Evolutionary conservation across 2,329 filamentous ascomycete species (phyloP).

Genomic region (Ophiocordyceps australis): DNA sequence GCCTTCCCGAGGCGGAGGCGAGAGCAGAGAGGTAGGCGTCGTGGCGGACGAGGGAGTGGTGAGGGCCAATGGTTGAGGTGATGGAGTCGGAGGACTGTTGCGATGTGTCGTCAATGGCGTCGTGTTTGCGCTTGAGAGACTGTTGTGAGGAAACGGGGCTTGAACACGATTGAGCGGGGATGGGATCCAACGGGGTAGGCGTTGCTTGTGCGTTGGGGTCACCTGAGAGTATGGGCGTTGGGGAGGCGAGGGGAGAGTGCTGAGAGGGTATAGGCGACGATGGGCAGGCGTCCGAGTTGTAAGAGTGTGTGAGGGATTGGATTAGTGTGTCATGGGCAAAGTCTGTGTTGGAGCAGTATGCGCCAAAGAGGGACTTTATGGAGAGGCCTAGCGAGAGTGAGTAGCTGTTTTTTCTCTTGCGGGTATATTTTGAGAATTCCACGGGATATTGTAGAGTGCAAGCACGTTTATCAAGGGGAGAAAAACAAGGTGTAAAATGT

Average conservation of each 20-base stretch:
- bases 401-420: too few species aligned
- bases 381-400: constrained; percentile 28
- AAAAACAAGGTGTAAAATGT: too few species aligned
- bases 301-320: constrained; percentile 13
- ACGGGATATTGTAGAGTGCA: background rate
- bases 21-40: constrained; percentile 17
- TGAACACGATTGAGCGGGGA: too few species aligned
- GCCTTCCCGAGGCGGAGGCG: constrained; percentile 7
- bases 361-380: constrained; percentile 53
- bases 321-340: constrained; percentile 53
- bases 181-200: too few species aligned
- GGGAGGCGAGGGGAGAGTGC: too few species aligned
- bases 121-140: constrained; percentile 7
- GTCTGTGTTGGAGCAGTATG: constrained; percentile 37
- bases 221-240: too few species aligned
- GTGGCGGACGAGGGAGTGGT: constrained; percentile 8
- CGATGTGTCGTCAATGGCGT: constrained; percentile 1
- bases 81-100: constrained; percentile 3
- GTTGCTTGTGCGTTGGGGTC: too few species aligned
- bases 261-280: too few species aligned
- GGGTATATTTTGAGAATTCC: too few species aligned
- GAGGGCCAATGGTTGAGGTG: constrained; percentile 3
- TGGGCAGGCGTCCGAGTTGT: too few species aligned
- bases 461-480: too few species aligned
- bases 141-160: too few species aligned